Evolutionary conservation across 352 stramenopile species (phyloP), one percentile per base, ranked within the genome.

Genomic region (Phytophthora foliorum): DNA sequence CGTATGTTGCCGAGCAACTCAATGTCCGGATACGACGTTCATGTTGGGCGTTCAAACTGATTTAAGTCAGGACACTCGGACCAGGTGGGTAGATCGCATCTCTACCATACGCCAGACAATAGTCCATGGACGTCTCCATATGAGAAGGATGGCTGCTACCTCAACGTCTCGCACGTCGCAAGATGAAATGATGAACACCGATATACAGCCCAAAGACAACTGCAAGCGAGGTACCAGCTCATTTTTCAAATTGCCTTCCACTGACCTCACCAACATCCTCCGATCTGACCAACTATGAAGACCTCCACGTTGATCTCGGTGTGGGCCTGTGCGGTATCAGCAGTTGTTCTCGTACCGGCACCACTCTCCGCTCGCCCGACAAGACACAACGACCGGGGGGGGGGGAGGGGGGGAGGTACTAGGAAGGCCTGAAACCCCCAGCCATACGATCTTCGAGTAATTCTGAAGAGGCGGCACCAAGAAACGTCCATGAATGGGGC

Each of bases 311-410:
- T 24, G 6, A 46, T 52, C 21, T 32, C 21, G 6, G 7, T 38
- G 46, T 44, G 7, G 21, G 32, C 45, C 13, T 29, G 42, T 9
- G 38, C 42, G 13, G 6, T 67, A 10, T 52, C 44, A 13, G 29
- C 27, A 19, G 16, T 42, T 3, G 7, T 29, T 2, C 13, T 54
- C 21, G 42, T n/a, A 21, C 39, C 46, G 2, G 49, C 57, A 14
- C 22, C 50, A 22, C 34, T 66, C 17, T 45, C 27, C 17, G 59
- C 67, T 29, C 57, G 61, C n/a, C n/a, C n/a, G 29, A 34, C 29
- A 34, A 34, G 29, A 34, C 6, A 34, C 29, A 34, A 14, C 25
- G 6, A 34, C 29, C 8, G 29, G 29, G 29, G 29, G 29, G n/a
- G n/a, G n/a, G 27, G 2, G 27, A 8, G 29, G 29, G n/a, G n/a